A percentile compares a stretch with the other conserved stretches of the same genome.
Evolutionary conservation across 257 asterid genomes (phyloP).

Genomic region (Coffea eugenioides): DNA sequence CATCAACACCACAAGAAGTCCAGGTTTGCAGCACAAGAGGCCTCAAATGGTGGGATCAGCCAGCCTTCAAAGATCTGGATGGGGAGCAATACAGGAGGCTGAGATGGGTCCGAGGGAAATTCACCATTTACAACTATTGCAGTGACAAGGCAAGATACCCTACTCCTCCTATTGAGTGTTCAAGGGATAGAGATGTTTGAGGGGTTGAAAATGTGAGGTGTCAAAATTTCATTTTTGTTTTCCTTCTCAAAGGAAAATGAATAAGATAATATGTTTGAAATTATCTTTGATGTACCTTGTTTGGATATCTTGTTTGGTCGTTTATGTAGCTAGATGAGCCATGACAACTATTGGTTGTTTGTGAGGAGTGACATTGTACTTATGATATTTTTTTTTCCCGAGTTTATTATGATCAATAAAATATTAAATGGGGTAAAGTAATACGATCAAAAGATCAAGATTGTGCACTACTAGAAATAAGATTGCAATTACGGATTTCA

Average conservation of each 20-base stretch:
- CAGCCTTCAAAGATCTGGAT: conserved; percentile 37
- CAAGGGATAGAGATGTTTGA: conserved; percentile 34
- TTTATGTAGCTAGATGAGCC: no score
- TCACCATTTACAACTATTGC: conserved; percentile 41
- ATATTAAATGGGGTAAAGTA: no score
- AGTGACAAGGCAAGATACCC: conserved; percentile 31
- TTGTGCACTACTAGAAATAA: no score
- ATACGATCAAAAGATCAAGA: no score
- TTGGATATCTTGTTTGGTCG: background rate
- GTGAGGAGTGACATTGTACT: no score
- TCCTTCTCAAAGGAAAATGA: background rate
- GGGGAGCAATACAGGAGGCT: conserved; percentile 31
- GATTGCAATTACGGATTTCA: no score
- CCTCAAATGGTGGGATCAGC: conserved; percentile 44
- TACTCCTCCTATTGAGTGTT: conserved; percentile 27
- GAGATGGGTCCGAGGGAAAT: conserved; percentile 34
- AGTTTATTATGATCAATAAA: no score
- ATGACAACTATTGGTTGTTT: background rate
- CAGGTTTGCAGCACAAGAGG: conserved; percentile 35
- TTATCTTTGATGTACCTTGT: background rate
- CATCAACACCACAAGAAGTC: conserved; percentile 27
- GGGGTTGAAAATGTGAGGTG: background rate
- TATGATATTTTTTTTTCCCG: no score
- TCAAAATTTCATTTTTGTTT: background rate
- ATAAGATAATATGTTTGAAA: background rate